These are phyloP conservation scores for Hysterium pulicare DNA, from an alignment of 2,329 filamentous ascomycete species.

Conservation along the genomic window DNA sequence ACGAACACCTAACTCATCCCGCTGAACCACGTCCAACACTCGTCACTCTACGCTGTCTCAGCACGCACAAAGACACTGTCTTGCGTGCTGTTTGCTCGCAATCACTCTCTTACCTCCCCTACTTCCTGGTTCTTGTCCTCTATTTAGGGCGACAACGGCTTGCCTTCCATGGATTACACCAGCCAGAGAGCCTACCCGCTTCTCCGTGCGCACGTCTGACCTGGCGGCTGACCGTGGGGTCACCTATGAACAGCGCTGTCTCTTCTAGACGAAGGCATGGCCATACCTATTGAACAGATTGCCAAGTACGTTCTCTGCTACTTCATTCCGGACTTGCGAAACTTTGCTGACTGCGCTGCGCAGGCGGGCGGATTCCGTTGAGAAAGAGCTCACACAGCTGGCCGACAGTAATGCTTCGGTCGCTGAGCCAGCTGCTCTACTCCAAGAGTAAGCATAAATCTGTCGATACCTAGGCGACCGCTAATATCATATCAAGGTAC, in stretches of 20 bases:
- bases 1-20: not conserved
- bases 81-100: slow-evolving; percentile 9
- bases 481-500: slow-evolving; percentile 49
- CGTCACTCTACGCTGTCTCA: not conserved
- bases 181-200: slow-evolving; percentile 46
- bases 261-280: slow-evolving; percentile 37
- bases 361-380: slow-evolving; percentile 45
- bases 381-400: slow-evolving; percentile 50
- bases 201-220: slow-evolving; percentile 57
- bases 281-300: slow-evolving; percentile 47
- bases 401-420: slow-evolving; percentile 49
- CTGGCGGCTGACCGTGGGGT: slow-evolving; percentile 53
- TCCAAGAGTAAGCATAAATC: slow-evolving; percentile 29
- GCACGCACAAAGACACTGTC: slow-evolving; percentile 1
- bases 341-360: slow-evolving; percentile 18
- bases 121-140: slow-evolving; percentile 29
- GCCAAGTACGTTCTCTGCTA: slow-evolving; percentile 46
- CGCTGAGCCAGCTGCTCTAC: slow-evolving; percentile 47
- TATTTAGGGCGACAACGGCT: slow-evolving; percentile 21
- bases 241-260: slow-evolving; percentile 34
- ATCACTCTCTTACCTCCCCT: slow-evolving; percentile 14
- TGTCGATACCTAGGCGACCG: not conserved
- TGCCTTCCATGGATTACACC: slow-evolving; percentile 53
- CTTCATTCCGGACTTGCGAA: slow-evolving; percentile 1
- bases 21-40: not conserved